Evolutionary conservation across 805 yeast genomes (phyloP).

Genomic region (Komagataella pseudopastoris): DNA sequence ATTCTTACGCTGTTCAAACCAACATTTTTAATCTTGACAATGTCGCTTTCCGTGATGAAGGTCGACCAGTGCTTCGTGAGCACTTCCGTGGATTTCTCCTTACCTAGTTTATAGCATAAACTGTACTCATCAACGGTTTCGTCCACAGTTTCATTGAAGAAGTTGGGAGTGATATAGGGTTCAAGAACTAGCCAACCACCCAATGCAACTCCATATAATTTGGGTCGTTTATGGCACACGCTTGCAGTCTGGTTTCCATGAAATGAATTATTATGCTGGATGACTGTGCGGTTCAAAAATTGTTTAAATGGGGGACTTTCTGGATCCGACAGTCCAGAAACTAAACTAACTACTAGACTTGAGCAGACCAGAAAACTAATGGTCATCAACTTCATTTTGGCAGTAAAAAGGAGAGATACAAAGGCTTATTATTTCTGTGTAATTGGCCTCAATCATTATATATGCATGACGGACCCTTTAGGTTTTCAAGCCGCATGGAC

Average conservation of each 20-base stretch:
- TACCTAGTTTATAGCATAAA: constrained; percentile 46
- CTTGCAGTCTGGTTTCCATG: not conserved
- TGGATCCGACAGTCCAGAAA: not conserved
- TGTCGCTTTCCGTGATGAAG: constrained; percentile 66
- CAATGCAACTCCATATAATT: constrained; percentile 52
- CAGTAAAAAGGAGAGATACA: not conserved
- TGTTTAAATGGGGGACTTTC: not conserved
- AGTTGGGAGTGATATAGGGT: constrained; percentile 74
- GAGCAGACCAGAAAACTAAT: not conserved
- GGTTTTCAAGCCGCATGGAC: not conserved
- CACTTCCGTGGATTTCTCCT: constrained; percentile 34
- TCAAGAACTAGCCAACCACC: constrained; percentile 91
- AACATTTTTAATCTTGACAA: constrained; percentile 36
- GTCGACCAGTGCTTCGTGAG: constrained; percentile 65
- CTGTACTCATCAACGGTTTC: constrained; percentile 81
- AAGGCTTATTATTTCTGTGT: not conserved
- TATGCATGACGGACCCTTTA: not conserved
- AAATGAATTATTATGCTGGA: not conserved
- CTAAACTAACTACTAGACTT: not conserved
- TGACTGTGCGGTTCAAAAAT: not conserved
- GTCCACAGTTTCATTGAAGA: constrained; percentile 38
- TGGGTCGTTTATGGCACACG: not conserved
- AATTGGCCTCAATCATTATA: not conserved
- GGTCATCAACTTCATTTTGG: not conserved
- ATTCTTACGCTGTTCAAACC: constrained; percentile 82